Percentiles rank a stretch among this genome's conserved stretches.
Conservation (phyloP, 352 stramenopile species). For the Hyaloperonospora arabidopsidis region DNA sequence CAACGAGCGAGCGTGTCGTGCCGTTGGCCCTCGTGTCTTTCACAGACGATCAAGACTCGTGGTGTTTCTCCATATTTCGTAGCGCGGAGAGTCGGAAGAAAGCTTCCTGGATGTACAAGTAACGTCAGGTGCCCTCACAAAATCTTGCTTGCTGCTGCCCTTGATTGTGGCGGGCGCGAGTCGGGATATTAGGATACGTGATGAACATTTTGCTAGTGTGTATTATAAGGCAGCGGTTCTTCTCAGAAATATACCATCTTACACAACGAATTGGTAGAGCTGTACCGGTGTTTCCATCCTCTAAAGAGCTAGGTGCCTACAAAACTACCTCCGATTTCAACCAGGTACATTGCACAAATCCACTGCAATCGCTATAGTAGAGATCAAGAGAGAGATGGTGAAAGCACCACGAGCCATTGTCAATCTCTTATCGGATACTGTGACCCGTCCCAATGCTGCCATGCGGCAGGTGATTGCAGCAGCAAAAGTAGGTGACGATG, state of each 20-base stretch:
- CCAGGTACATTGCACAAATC: too few species aligned
- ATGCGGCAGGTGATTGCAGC: conserved; percentile 90
- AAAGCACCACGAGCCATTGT: conserved; percentile 32
- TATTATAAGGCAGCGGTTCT: conserved; percentile 71
- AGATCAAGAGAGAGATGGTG: conserved; percentile 8
- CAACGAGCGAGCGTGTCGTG: conserved; percentile 29
- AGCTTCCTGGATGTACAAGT: conserved; percentile 73
- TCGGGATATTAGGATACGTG: conserved; percentile 36
- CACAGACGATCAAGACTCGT: conserved; percentile 23
- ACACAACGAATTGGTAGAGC: conserved; percentile 5
- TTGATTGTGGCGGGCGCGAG: conserved; percentile 23
- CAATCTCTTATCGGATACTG: conserved; percentile 96
- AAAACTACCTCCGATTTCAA: too few species aligned
- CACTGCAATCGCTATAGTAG: not conserved
- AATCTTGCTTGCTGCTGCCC: conserved; percentile 32
- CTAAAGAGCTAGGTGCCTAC: not conserved
- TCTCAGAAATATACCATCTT: conserved; percentile 56
- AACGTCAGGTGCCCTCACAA: conserved; percentile 46
- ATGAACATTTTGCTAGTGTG: conserved; percentile 65
- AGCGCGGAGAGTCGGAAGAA: conserved; percentile 54
- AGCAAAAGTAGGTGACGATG: conserved; percentile 72
- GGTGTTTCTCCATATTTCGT: conserved; percentile 40
- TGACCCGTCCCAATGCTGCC: conserved; percentile 86
- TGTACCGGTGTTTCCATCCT: not conserved
- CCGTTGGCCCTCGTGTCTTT: conserved; percentile 23